Evolutionary conservation across 441 rosid genomes (phyloP).

Genomic region (Brassica balearica): DNA sequence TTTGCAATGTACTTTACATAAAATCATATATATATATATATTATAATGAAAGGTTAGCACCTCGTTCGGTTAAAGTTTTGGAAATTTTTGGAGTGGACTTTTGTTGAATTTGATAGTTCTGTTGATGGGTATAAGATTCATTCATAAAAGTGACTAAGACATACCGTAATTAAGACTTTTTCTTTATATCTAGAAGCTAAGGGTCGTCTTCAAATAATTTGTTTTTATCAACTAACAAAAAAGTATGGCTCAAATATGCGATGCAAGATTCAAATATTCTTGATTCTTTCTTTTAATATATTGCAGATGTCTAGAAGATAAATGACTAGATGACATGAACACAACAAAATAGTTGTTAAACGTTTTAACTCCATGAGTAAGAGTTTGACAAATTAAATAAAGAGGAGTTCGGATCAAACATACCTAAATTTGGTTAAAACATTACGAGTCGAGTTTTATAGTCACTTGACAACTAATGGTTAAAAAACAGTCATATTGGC

Average conservation of each 20-base stretch:
- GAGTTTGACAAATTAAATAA: not conserved
- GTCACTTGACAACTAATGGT: conserved; percentile 1
- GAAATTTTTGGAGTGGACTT: not conserved
- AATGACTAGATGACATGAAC: not conserved
- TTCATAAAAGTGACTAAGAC: not conserved
- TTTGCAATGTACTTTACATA: not conserved
- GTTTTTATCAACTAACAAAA: not conserved
- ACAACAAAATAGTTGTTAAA: not conserved
- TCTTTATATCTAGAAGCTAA: not conserved
- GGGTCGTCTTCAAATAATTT: not conserved
- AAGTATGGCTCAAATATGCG: not conserved
- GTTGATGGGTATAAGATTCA: not conserved
- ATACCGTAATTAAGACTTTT: not conserved
- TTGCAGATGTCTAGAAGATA: not conserved
- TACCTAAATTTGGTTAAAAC: conserved; percentile 21
- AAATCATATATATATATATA: too few relatives aligned
- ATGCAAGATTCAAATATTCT: not conserved
- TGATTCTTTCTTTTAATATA: not conserved
- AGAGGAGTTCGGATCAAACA: not conserved
- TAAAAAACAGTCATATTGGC: not conserved
- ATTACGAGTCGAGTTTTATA: conserved; percentile 9
- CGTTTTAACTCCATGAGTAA: not conserved
- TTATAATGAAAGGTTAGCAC: too few relatives aligned
- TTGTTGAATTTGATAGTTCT: not conserved
- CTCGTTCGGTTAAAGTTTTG: not conserved